phyloP scores from a whole-genome alignment of 495 filamentous ascomycete species.

The Aspergillus saccharolyticus region DNA sequence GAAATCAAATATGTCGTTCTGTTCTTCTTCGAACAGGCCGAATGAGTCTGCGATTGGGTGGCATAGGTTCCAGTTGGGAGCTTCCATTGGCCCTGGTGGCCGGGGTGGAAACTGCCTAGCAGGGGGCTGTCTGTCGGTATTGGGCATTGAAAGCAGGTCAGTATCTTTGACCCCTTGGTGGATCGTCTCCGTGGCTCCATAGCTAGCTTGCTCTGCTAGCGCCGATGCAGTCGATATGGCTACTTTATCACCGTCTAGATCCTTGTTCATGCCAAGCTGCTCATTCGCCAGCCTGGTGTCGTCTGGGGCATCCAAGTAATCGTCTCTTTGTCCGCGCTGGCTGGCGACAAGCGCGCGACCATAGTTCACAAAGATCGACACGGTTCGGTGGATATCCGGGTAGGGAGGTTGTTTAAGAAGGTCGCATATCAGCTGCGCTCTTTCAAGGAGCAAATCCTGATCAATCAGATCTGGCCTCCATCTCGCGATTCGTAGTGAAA shows the following conservation, averaged over 20 bases:
- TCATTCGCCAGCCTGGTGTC: constrained; percentile 17
- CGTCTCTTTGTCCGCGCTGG: constrained; percentile 22
- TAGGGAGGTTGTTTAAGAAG: constrained; percentile 41
- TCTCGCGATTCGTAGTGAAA: constrained; percentile 36
- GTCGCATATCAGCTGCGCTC: constrained; percentile 35
- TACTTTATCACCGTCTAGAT: background rate
- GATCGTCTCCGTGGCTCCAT: constrained; percentile 14
- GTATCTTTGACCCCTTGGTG: constrained; percentile 22
- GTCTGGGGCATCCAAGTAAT: constrained; percentile 18
- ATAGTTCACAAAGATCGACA: constrained; percentile 42
- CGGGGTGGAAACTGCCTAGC: constrained; percentile 29
- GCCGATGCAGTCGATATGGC: constrained; percentile 12
- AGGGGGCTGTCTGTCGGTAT: constrained; percentile 19
- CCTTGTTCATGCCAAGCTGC: constrained; percentile 6
- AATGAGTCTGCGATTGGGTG: constrained; percentile 42
- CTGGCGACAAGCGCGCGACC: constrained; percentile 35
- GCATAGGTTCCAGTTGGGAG: constrained; percentile 40
- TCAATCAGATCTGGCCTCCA: constrained; percentile 40
- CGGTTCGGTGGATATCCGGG: constrained; percentile 41
- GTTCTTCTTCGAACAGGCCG: constrained; percentile 42
- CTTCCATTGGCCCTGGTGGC: constrained; percentile 35
- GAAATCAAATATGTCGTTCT: constrained; percentile 44
- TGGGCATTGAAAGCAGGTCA: constrained; percentile 19
- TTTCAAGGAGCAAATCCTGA: constrained; percentile 30
- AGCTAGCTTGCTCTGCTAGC: constrained; percentile 20